These are phyloP conservation scores for Ceratobasidium sp. DNA, from an alignment of 1,284 basidiomycete genomes.

Conservation along the genomic window DNA sequence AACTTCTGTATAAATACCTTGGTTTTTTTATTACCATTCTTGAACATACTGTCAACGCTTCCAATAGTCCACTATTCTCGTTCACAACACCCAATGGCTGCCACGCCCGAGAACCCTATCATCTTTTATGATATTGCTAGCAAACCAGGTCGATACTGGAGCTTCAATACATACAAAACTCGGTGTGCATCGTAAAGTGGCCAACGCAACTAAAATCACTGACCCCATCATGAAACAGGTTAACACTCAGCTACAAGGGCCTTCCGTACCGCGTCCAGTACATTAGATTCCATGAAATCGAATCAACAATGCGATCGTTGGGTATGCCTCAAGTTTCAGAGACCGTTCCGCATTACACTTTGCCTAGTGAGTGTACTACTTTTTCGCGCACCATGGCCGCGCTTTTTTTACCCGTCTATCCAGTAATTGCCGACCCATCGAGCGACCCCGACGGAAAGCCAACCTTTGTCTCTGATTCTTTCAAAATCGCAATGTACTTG, in stretches of 20 bases:
- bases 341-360: conserved; percentile 11
- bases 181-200: neutral
- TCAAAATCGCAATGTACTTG: conserved; percentile 37
- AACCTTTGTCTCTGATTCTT: conserved; percentile 36
- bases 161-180: conserved; percentile 20
- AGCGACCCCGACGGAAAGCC: conserved; percentile 8
- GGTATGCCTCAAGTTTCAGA: conserved; percentile 17
- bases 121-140: conserved; percentile 8
- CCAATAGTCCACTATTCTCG: neutral
- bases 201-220: neutral
- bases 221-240: conserved; percentile 1
- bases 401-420: neutral
- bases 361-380: neutral
- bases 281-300: conserved; percentile 44
- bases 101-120: neutral
- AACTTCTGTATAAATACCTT: neutral
- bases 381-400: neutral
- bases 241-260: conserved; percentile 44
- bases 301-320: conserved; percentile 38
- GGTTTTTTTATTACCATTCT: neutral
- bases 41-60: neutral
- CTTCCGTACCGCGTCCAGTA: conserved; percentile 45
- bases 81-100: neutral
- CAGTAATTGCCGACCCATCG: conserved; percentile 37
- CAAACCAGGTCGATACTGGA: neutral